Base-by-base conservation (phyloP, 1,139 yeast genomes). In the Nakaseomyces kungkrabaensis region DNA sequence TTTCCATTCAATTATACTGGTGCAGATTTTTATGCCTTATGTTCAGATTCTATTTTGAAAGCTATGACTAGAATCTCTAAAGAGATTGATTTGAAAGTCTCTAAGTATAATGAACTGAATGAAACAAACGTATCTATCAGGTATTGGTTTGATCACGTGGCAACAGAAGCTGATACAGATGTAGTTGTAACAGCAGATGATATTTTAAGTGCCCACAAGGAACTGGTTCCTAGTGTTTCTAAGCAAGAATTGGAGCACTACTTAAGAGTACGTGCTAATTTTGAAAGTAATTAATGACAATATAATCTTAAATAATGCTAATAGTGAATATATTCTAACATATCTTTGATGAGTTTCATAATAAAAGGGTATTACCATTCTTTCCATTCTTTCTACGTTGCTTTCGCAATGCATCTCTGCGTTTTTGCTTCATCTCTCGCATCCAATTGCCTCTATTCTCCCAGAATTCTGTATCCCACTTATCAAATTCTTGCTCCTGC, bases 1-100 rank as follows among this genome's bases (percentile, higher is more conserved):
- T 89, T 97, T 68, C 85, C 96, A 0, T 89, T 83, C 63, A 89
- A 89, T 11, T 90, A 81, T 62, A 90, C 98, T 0, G 98, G 98
- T 58, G 98, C 98, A 4, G 98, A 92, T 67, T 90, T 92, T 68
- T 92, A 92, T 67, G 98, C 98, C 0, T 72, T 90, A 56, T 88
- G 96, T 64, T 84, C 95, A 0, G 97, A 92, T 66, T 86, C 97
- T 0, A 87, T 90, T 94, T 74, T 89, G 59, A 88, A 87, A 67
- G 96, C 97, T 7, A 90, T 92, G 96, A 85, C 92, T 1, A 72
- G 97, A 59, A 82, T 84, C 0, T 97, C 97, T 0, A 74, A 75
- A 25, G 79, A 75, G 40, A 90, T 85, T 10, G 97, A 92, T 61
- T 63, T 58, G 3, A 85, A 84, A 63, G 76, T 89, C 48, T 71